Conservation (phyloP, 169 alveolate genomes). For the Eimeria necatrix region DNA sequence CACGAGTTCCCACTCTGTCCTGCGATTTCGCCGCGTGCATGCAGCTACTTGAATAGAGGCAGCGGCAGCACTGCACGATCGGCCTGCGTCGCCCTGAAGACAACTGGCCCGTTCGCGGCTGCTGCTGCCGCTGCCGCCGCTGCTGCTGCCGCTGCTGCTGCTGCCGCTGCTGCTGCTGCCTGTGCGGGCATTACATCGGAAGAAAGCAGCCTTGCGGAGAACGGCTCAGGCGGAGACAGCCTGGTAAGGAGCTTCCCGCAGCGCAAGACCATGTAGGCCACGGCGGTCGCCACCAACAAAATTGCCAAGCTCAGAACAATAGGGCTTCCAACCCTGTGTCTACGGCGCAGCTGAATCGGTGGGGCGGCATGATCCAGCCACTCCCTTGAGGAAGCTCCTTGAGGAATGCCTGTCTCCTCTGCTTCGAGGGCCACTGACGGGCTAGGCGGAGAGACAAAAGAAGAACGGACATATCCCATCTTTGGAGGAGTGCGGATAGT, state of each 20-base stretch:
- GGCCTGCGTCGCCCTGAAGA: too few species aligned
- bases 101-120: too few species aligned
- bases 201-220: background rate
- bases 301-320: background rate
- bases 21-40: too few species aligned
- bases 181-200: conserved; percentile 1
- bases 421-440: background rate
- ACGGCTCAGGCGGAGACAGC: background rate
- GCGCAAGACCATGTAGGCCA: background rate
- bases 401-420: conserved; percentile 16
- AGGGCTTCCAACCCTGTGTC: background rate
- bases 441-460: background rate
- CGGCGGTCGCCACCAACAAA: background rate
- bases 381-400: background rate
- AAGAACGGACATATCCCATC: background rate
- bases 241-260: conserved; percentile 37
- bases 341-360: background rate
- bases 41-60: too few species aligned
- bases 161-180: background rate
- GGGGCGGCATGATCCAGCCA: conserved; percentile 10
- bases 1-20: too few species aligned
- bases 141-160: background rate
- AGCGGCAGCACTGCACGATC: too few species aligned
- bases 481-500: background rate
- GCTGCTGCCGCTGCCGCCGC: background rate